Base-by-base conservation (phyloP, 176 grass and related monocot genomes). In the Cenchrus fungigraminus region DNA sequence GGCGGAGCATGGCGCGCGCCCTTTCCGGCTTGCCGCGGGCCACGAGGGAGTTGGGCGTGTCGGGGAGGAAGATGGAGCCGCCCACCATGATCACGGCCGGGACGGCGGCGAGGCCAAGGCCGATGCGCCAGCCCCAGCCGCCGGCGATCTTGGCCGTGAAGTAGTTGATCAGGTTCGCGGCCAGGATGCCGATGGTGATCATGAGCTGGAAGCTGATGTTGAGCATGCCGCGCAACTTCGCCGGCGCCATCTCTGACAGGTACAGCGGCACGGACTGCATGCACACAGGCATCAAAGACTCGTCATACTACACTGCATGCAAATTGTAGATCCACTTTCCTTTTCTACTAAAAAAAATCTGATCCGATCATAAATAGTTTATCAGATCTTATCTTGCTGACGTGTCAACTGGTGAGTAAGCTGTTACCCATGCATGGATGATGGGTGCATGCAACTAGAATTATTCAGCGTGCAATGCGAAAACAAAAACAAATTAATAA, bases 181-280 rank as follows among this genome's bases (percentile, higher is more conserved):
- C 14, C 5, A 83, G 80, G 86, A 88, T 83, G 65, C 86, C 86
- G 55, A 88, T 28, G 19, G 86, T 88, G 86, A 83, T 88, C 86
- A 88, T 88, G 1, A 83, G 86, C 86, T 78, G 80, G 86, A 88
- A 88, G 79, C 54, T 63, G 86, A 88, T 83, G 86, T 83, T 88
- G 6, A 88, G 86, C 86, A 88, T 88, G 43, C 86, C 86, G 3
- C 80, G 73, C 86, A 88, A 37, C 80, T 22, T 88, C 3, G 86
- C 80, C 65, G 86, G 86, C 20, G 86, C 86, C 86, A 88, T 88
- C 86, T 88, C 80, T 3, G 86, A 83, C 56, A 88, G 73, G 80
- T 88, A 88, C n/a, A 88, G 65, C n/a, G 86, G 80, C 65, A 83
- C 80, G 19, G 86, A 50, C 86, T 83, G 32, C 54, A 82, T 1